Percentiles rank a stretch among this genome's conserved stretches.
Conservation (phyloP, 2,329 filamentous ascomycete genomes). For the Ophiostoma triangulosporum region DNA sequence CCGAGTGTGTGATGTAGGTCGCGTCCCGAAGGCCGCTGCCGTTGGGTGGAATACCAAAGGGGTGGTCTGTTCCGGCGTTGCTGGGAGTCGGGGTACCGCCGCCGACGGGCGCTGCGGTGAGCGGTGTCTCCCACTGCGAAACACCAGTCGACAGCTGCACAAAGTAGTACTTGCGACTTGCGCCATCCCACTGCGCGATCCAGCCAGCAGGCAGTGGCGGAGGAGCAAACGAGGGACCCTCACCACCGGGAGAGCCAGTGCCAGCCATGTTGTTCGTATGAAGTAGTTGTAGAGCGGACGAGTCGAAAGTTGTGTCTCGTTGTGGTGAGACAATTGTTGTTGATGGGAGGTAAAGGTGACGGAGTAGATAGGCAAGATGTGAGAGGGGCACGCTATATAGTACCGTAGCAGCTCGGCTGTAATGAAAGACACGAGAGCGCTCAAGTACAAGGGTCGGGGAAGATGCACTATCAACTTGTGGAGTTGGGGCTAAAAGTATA, state of each 20-base stretch:
- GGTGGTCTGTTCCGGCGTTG: slow-evolving; percentile 39
- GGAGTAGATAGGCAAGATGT: not conserved
- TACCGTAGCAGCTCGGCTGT: not conserved
- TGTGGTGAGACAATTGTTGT: not conserved
- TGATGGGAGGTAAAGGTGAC: not conserved
- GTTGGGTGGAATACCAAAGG: slow-evolving; percentile 39
- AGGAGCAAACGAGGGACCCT: slow-evolving; percentile 45
- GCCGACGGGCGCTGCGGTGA: slow-evolving; percentile 46
- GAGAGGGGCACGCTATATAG: not conserved
- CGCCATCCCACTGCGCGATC: slow-evolving; percentile 57
- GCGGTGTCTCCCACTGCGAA: slow-evolving; percentile 63
- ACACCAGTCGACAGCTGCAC: slow-evolving; percentile 59
- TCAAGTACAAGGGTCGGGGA: not conserved
- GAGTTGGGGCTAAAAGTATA: not conserved
- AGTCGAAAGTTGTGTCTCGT: not conserved
- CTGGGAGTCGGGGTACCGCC: slow-evolving; percentile 35
- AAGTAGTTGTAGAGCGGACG: not conserved
- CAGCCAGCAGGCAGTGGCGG: slow-evolving; percentile 50
- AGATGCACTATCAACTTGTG: not conserved
- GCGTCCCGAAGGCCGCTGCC: slow-evolving; percentile 12
- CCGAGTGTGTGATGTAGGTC: slow-evolving; percentile 47
- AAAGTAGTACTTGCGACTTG: slow-evolving; percentile 54
- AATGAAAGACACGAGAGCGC: not conserved
- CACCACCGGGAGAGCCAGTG: slow-evolving; percentile 42
- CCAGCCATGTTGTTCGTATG: slow-evolving; percentile 33